Evolutionary conservation across 768 basidiomycete genomes (phyloP), one percentile per base, ranked within the genome.

Genomic region (Tricholoma flavovirens): DNA sequence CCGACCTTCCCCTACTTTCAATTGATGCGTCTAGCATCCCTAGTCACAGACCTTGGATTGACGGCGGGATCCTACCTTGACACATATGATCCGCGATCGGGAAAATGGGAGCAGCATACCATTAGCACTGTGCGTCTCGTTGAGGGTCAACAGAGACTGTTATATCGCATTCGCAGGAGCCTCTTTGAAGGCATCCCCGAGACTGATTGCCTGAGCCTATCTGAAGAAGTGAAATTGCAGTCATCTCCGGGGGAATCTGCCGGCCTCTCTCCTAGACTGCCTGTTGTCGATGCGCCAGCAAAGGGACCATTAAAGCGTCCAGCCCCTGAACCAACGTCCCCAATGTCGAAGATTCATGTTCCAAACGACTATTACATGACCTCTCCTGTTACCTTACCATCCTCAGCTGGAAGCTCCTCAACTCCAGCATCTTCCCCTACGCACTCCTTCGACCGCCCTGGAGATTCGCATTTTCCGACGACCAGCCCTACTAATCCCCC

Each of bases 21-120:
- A 49, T 73, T 88, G 7, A 75, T 80, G 4, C 73, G 77, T 22
- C 75, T 85, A 59, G 67, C 74, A 7, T 69, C 77, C 7, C 72
- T 88, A 55, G 74, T 83, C 3, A 66, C 72, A 11, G 83, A 84
- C 60, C 76, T 88, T 19, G 79, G 79, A 7, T 72, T 88, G 14
- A 72, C 73, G 0, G 53, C 74, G 1, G 67, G 69, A 11, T 80
- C 83, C 2, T 87, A 82, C 62, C 71, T 88, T 43, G 87, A 88
- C 59, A 75, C 81, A 2, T 88, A 77, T 65, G 79, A 83, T 55
- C 72, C 77, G 7, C 57, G 64, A 1, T 76, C 82, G 0, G 72
- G 77, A 0, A 78, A 83, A 53, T 88, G 87, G 87, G 85, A 86
- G 52, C 86, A 87, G 57, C 84, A 87, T 61, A 73, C 77, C 36